A percentile compares a stretch with the other conserved stretches of the same genome.
These are phyloP conservation scores for Pharus latifolius DNA, from an alignment of 176 grass and related monocot species.

Conservation along the genomic window DNA sequence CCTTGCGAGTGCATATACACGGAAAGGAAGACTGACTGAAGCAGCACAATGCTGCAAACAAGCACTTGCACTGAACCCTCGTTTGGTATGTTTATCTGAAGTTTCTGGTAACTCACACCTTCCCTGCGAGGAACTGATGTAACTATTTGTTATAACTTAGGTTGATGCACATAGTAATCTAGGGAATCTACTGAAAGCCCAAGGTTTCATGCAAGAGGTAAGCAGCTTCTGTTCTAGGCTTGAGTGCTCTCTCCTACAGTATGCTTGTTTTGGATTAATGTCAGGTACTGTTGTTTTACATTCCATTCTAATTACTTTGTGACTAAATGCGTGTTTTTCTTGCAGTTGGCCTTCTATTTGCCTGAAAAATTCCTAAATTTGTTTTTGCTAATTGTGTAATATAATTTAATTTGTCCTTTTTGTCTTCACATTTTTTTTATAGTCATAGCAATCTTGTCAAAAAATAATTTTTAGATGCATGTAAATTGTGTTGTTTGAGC, in stretches of 20 bases:
- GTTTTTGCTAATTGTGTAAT: too few relatives aligned
- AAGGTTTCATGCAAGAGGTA: constrained; percentile 90
- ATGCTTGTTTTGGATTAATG: too few relatives aligned
- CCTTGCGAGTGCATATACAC: constrained; percentile 92
- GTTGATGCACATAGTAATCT: constrained; percentile 98
- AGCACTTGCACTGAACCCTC: constrained; percentile 78
- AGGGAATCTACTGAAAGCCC: constrained; percentile 96
- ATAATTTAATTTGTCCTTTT: too few relatives aligned
- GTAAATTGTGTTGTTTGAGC: too few relatives aligned
- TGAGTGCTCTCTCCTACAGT: too few relatives aligned
- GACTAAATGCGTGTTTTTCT: not conserved
- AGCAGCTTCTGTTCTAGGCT: not conserved
- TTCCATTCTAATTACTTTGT: not conserved
- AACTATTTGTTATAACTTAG: constrained; percentile 36
- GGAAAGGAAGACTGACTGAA: constrained; percentile 84
- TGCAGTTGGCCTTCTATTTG: too few relatives aligned
- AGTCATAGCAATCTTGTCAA: too few relatives aligned
- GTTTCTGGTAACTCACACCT: not conserved
- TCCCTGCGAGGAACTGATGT: constrained; percentile 12
- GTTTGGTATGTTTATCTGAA: constrained; percentile 42
- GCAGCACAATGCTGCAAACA: constrained; percentile 94
- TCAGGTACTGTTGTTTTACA: not conserved
- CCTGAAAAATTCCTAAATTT: too few relatives aligned
- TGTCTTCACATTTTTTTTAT: too few relatives aligned
- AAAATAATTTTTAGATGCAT: too few relatives aligned